Percentiles rank a stretch among this genome's conserved stretches.
Evolutionary conservation across 306 rosid genomes (phyloP).

Genomic region (Ceratonia siliqua): DNA sequence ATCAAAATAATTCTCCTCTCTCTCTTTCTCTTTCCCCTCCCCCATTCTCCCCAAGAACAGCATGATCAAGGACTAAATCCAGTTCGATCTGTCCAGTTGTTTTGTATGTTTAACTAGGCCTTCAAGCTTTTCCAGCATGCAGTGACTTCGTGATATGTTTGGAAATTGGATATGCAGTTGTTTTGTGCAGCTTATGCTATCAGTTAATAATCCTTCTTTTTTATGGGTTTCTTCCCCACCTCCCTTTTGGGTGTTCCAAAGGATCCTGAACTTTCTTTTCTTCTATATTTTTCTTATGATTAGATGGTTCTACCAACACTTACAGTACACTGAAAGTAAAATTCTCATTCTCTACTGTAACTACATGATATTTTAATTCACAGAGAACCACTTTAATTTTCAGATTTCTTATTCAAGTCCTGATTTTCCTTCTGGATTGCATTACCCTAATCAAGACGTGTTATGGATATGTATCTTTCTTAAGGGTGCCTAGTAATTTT

Average conservation of each 20-base stretch:
- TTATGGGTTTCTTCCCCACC: constrained; percentile 11
- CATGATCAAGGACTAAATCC: constrained; percentile 24
- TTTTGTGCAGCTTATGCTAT: background rate
- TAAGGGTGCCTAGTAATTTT: background rate
- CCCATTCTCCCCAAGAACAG: background rate
- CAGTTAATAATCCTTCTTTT: background rate
- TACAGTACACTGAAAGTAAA: background rate
- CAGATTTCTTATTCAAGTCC: background rate
- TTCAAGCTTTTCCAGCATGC: background rate
- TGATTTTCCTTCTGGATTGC: background rate
- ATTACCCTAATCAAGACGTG: background rate
- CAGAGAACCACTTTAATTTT: background rate
- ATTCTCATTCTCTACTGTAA: background rate
- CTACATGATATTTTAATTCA: background rate
- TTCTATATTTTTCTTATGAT: background rate
- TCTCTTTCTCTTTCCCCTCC: background rate
- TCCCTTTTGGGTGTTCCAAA: constrained; percentile 1
- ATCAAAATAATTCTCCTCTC: background rate
- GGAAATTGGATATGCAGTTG: constrained; percentile 24
- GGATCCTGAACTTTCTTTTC: constrained; percentile 1
- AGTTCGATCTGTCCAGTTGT: background rate
- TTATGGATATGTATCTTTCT: background rate
- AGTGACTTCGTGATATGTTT: constrained; percentile 19
- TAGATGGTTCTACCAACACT: background rate
- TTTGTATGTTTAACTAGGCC: background rate